Evolutionary conservation across 257 asterid species (phyloP), one percentile per base, ranked within the genome.

Genomic region (Capsicum chinense): DNA sequence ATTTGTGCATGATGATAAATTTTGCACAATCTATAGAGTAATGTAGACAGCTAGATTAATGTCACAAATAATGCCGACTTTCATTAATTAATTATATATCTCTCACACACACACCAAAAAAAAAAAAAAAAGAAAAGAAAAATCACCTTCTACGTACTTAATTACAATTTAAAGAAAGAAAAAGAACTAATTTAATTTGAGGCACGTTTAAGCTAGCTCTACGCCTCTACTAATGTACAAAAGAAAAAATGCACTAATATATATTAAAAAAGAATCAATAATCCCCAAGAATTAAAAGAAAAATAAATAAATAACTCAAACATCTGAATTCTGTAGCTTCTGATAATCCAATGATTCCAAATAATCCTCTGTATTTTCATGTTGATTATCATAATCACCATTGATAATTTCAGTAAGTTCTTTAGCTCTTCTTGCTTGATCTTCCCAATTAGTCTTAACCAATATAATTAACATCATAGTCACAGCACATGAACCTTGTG

Each of bases 401-500:
- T 59, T 17, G n/a, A 85, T 68, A 39, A 83, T 70, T 52, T 63
- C 83, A 64, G 91, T 87, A 56, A 89, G 81, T n/a, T 85, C 87
- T 57, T 71, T 89, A 16, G 91, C 91, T 81, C 88, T 85, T 60
- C 68, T 62, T 37, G 90, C 91, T 79, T 85, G 84, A 52, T 33
- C 54, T 52, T 89, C 86, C 91, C 91, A 89, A 56, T 89, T 85
- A 12, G 91, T 89, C 39, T 84, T 56, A 12, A 50, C 26, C 85
- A 89, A 78, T 58, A 85, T 83, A 2, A 76, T 76, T 21, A 89
- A 11, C 79, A 89, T 52, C 91, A 89, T 89, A 47, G 88, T 78
- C 83, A 87, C 35, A 2, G 90, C 91, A 74, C 91, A 89, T 7
- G 90, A 85, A 11, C 82, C 86, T 68, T 89, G 91, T n/a, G 91